Percentiles rank a stretch among this genome's conserved stretches.
These are phyloP conservation scores for Chrysoporthe austroafricana DNA, from an alignment of 2,329 filamentous ascomycete species.

Conservation along the genomic window DNA sequence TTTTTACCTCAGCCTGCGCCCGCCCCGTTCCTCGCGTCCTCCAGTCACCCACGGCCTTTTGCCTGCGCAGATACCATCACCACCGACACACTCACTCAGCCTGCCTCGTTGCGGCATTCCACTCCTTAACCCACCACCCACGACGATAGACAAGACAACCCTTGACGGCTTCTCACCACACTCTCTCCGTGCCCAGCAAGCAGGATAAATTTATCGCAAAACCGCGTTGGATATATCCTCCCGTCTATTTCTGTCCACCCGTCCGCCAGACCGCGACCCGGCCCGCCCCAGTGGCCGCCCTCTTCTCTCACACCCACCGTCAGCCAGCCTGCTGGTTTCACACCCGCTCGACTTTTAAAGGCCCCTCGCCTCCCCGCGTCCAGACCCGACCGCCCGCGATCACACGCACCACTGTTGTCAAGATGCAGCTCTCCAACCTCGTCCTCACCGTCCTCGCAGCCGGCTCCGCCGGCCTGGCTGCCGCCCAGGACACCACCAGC, in stretches of 20 bases:
- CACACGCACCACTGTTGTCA: conserved; percentile 32
- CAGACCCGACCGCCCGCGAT: no score
- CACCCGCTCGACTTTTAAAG: background rate
- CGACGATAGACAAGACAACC: background rate
- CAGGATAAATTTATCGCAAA: conserved; percentile 8
- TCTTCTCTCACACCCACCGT: no score
- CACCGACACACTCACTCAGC: conserved; percentile 18
- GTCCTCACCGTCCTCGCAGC: conserved; percentile 46
- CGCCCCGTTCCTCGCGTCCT: conserved; percentile 5
- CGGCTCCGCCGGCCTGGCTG: conserved; percentile 43
- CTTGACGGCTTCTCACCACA: background rate
- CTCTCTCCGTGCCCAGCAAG: no score
- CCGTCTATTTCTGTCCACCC: conserved; percentile 7
- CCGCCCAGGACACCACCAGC: conserved; percentile 37
- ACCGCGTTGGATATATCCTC: background rate
- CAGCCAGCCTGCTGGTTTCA: conserved; percentile 7
- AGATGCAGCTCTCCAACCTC: conserved; percentile 52
- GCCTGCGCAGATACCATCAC: conserved; percentile 2
- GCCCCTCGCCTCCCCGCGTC: background rate
- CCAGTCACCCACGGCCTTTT: background rate
- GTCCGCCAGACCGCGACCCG: conserved; percentile 8
- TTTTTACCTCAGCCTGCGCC: conserved; percentile 8
- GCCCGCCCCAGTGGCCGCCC: background rate
- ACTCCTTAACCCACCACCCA: conserved; percentile 18
- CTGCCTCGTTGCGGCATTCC: conserved; percentile 27